phyloP scores from a whole-genome alignment of 2,329 filamentous ascomycete species.

The Claviceps capensis region DNA sequence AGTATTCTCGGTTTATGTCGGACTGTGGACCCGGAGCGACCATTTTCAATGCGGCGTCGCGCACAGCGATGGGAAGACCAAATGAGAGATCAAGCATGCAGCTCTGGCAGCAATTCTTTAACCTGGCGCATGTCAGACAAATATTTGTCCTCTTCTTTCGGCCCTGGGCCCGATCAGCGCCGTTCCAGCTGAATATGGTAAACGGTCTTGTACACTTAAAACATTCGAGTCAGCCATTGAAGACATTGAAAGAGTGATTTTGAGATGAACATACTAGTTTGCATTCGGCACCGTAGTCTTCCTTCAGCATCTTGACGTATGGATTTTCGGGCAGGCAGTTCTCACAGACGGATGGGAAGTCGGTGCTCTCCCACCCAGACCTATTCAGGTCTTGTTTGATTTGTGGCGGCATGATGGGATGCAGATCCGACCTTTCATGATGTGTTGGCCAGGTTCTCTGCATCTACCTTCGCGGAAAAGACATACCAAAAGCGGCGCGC shows the following conservation, averaged over 20 bases:
- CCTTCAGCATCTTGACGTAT: conserved; percentile 98
- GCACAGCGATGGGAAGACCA: conserved; percentile 83
- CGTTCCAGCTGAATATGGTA: conserved; percentile 87
- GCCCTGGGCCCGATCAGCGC: conserved; percentile 69
- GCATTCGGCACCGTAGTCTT: conserved; percentile 83
- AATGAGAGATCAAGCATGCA: conserved; percentile 98
- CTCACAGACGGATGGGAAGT: conserved; percentile 81
- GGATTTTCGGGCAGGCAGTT: conserved; percentile 91
- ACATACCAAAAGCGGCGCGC: background rate
- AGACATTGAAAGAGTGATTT: background rate
- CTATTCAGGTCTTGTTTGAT: conserved; percentile 95
- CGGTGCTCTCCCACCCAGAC: conserved; percentile 89
- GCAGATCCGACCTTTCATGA: background rate
- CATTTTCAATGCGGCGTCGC: conserved; percentile 96
- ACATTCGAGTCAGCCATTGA: conserved; percentile 2
- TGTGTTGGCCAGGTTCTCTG: background rate
- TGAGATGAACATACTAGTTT: conserved; percentile 36
- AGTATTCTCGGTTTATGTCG: conserved; percentile 92
- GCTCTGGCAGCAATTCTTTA: conserved; percentile 98
- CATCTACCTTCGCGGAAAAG: background rate
- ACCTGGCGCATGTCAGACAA: conserved; percentile 86
- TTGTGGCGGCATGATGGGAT: conserved; percentile 58
- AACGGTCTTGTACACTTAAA: conserved; percentile 75
- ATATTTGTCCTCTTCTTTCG: conserved; percentile 91
- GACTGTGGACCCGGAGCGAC: conserved; percentile 86